phyloP scores from a whole-genome alignment of 2,329 filamentous ascomycete species.

The Ophiocordyceps camponoti-leonardi region DNA sequence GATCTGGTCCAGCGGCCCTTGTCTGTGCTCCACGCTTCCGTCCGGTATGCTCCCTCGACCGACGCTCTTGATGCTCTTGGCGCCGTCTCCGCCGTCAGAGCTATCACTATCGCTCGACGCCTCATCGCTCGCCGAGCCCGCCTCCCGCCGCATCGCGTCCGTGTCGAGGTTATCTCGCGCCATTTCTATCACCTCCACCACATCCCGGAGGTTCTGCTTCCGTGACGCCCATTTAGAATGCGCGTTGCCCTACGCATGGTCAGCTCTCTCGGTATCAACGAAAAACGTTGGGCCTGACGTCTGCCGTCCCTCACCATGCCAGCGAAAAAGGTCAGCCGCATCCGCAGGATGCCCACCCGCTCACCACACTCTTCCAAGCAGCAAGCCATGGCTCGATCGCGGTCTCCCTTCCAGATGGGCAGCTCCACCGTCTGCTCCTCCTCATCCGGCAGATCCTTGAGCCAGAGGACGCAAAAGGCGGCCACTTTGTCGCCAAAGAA shows the following conservation, averaged over 20 bases:
- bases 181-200: slow-evolving; percentile 29
- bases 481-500: slow-evolving; percentile 34
- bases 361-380: slow-evolving; percentile 27
- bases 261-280: background rate
- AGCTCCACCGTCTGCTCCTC: slow-evolving; percentile 41
- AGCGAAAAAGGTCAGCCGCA: slow-evolving; percentile 17
- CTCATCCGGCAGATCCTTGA: slow-evolving; percentile 52
- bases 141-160: slow-evolving; percentile 15
- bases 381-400: slow-evolving; percentile 27
- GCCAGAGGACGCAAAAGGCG: slow-evolving; percentile 50
- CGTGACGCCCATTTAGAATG: slow-evolving; percentile 18
- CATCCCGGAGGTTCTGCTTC: slow-evolving; percentile 16
- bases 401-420: slow-evolving; percentile 46
- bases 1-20: slow-evolving; percentile 30
- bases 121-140: slow-evolving; percentile 16
- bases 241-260: slow-evolving; percentile 12
- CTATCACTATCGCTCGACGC: slow-evolving; percentile 12
- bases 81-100: slow-evolving; percentile 11
- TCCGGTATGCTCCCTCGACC: slow-evolving; percentile 10
- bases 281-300: background rate
- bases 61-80: slow-evolving; percentile 20
- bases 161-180: slow-evolving; percentile 16
- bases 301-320: slow-evolving; percentile 13
- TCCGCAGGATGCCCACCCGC: slow-evolving; percentile 25
- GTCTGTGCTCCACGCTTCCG: slow-evolving; percentile 19